Evolutionary conservation across 768 basidiomycete species (phyloP), one percentile per base, ranked within the genome.

Genomic region (Favolaschia claudopus): DNA sequence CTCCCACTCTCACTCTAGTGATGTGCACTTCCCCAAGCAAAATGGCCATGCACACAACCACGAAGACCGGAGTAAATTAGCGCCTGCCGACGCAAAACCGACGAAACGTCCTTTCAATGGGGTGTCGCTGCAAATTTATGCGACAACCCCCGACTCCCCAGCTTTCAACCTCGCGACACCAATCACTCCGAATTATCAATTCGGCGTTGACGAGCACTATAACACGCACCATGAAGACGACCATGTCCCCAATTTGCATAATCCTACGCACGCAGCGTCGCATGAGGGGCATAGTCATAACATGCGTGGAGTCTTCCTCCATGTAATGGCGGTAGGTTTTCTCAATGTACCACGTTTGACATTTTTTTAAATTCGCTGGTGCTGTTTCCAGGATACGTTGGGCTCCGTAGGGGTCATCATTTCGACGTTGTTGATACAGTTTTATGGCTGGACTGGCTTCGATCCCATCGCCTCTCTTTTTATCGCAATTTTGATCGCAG

Each of bases 321-420:
- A 99, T 70, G 96, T 99, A 43, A 89, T 97, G 89, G 95, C 95
- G 55, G 92, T 93, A 76, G 64, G 87, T 73, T 17, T 20, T 12
- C 44, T 29, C 40, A 7, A 44, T 25, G 49, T 39, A 17, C 20
- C 29, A 33, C 27, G 36, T 6, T 22, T 36, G 12, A 33, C 15
- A n/a, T 50, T 49, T 52, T 36, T 34, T 42, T 32, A n/a, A n/a
- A n/a, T n/a, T n/a, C n/a, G n/a, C n/a, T n/a, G n/a, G n/a, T n/a
- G n/a, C n/a, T n/a, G n/a, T n/a, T n/a, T n/a, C n/a, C 60, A 93
- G 91, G 96, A 98, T 68, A 97, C 96, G 12, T 82, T 98, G 9
- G 97, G 97, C 42, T 97, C 95, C 17, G 95, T 99, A 20, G 97
- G 97, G 17, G 97, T 99, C 17, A 99, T 99, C 70, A 85, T 98